Conservation (phyloP, 2,329 filamentous ascomycete species). For the Xylariaceae sp. region DNA sequence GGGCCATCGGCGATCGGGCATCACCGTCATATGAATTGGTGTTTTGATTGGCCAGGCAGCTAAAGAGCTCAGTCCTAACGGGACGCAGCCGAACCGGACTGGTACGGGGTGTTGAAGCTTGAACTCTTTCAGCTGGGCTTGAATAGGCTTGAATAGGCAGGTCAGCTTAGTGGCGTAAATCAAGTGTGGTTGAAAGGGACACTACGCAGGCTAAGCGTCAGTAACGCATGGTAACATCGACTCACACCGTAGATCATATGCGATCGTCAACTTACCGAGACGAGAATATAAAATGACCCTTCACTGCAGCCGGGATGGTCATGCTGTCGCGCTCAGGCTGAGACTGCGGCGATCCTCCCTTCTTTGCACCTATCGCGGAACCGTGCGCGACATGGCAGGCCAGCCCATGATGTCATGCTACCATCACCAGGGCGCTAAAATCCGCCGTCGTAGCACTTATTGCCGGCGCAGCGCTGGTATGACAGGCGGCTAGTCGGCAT, state of each 20-base stretch:
- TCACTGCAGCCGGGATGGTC: not conserved
- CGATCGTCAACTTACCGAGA: slow-evolving; percentile 7
- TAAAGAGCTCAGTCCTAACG: not conserved
- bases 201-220: slow-evolving; percentile 1
- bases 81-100: not conserved
- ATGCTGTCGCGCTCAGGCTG: not conserved
- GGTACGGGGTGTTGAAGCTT: not conserved
- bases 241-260: not conserved
- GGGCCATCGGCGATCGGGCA: not conserved
- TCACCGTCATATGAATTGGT: not conserved
- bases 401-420: slow-evolving; percentile 16
- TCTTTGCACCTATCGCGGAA: not conserved
- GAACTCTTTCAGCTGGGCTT: not conserved
- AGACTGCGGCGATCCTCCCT: not conserved
- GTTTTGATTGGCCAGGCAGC: not conserved
- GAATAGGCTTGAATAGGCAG: not conserved
- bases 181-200: not conserved
- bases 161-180: not conserved
- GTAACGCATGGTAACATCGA: not conserved
- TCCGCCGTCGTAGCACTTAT: not conserved
- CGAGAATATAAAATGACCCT: not conserved
- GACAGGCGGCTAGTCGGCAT: not conserved
- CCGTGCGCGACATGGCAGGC: not conserved
- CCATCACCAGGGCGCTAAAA: not conserved
- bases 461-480: not conserved